phyloP scores from a whole-genome alignment of 768 basidiomycete genomes.

The Gelatoporia subvermispora region DNA sequence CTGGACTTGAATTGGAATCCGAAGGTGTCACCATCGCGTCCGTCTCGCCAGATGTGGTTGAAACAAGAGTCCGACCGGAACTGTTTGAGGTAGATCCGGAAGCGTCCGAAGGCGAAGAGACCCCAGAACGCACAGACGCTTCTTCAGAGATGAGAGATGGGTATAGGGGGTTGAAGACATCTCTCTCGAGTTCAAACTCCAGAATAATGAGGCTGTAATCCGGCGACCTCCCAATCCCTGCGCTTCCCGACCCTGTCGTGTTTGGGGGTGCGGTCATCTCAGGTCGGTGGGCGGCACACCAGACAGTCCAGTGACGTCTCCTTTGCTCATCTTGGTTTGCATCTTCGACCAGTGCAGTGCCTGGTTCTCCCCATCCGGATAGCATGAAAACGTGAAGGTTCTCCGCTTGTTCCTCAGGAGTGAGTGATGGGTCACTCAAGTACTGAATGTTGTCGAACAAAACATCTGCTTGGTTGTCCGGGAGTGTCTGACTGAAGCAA shows the following conservation, averaged over 20 bases:
- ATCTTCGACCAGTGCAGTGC: conserved; percentile 34
- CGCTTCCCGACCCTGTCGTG: neutral
- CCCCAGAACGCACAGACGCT: conserved; percentile 12
- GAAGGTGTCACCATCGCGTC: conserved; percentile 11
- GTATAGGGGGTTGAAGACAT: conserved; percentile 66
- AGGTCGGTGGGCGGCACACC: conserved; percentile 64
- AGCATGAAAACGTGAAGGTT: conserved; percentile 67
- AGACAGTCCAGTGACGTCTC: conserved; percentile 57
- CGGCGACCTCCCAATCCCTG: neutral
- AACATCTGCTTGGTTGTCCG: conserved; percentile 56
- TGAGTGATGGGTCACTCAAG: conserved; percentile 44
- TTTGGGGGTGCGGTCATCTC: conserved; percentile 22
- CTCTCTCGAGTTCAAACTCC: conserved; percentile 77
- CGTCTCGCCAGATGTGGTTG: conserved; percentile 6
- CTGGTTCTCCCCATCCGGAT: conserved; percentile 67
- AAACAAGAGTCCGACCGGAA: conserved; percentile 22
- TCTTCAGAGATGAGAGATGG: conserved; percentile 28
- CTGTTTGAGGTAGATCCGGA: conserved; percentile 13
- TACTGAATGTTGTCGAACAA: conserved; percentile 75
- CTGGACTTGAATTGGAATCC: neutral
- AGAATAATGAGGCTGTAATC: conserved; percentile 49
- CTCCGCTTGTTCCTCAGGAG: conserved; percentile 36
- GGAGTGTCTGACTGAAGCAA: conserved; percentile 69
- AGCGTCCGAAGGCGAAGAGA: conserved; percentile 23
- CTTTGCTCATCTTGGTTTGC: conserved; percentile 23